Evolutionary conservation across 176 grass and related monocot species (phyloP), one percentile per base, ranked within the genome.

Genomic region (Triticum dicoccoides): DNA sequence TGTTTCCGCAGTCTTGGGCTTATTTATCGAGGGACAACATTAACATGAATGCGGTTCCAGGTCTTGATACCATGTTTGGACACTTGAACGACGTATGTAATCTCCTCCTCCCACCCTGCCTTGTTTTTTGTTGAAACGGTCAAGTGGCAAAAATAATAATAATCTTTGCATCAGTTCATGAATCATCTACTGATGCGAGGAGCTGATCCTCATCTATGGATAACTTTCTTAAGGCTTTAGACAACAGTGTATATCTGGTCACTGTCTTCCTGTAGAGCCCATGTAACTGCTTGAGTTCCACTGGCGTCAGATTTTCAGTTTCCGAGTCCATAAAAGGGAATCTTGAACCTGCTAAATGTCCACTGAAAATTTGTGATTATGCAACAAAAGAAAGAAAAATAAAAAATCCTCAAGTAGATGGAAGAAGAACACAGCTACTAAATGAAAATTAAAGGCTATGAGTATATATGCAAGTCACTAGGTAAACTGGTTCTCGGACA

Each of bases 321-420:
- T 92, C 83, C 3, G 84, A 85, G n/a, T 92, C 82, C 93, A 98
- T 88, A 83, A 92, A 94, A 65, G 96, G 96, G 79, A 90, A 94
- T 75, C 34, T 89, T 20, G 65, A 25, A 41, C 82, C 91, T 95
- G 88, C 65, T 52, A 78, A 58, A 73, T 44, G 62, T 52, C 38
- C 29, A 77, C 69, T 82, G 25, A 68, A 80, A 76, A 35, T 4
- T 38, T 37, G 38, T 27, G 33, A 76, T 38, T 49, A 86, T 52
- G 20, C 24, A 62, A 35, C 45, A 45, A 66, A 61, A 69, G 21
- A 3, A n/a, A 59, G 11, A 8, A 51, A 70, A 77, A 67, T 4
- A 24, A 3, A 47, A 69, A 80, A 87, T 18, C 3, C 1, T 37
- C 9, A 45, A 56, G 35, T 34, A 34, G 73, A 33, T 5, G 24